Evolutionary conservation across 306 rosid genomes (phyloP).

Genomic region (Hippophae rhamnoides): DNA sequence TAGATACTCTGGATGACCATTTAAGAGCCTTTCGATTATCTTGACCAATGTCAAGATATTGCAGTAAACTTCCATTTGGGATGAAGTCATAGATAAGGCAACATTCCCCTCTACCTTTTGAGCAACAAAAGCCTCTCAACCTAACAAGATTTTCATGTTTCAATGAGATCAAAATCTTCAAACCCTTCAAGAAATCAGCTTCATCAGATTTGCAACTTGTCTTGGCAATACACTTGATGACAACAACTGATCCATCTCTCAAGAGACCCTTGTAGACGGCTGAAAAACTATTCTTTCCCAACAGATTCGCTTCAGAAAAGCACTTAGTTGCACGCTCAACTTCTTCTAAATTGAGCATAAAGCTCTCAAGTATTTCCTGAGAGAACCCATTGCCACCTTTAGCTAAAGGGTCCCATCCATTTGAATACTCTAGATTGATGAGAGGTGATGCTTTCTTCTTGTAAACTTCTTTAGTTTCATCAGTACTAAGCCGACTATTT

Average conservation of each 20-base stretch:
- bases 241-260: conserved; percentile 68
- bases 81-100: conserved; percentile 63
- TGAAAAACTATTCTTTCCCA: conserved; percentile 50
- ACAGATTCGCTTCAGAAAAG: conserved; percentile 44
- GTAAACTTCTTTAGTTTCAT: conserved; percentile 29
- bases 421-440: conserved; percentile 45
- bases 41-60: conserved; percentile 47
- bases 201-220: conserved; percentile 81
- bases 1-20: conserved; percentile 74
- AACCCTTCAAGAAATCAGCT: conserved; percentile 64
- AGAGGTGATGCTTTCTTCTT: conserved; percentile 34
- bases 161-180: conserved; percentile 56
- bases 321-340: conserved; percentile 44
- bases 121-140: conserved; percentile 87
- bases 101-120: conserved; percentile 71
- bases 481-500: conserved; percentile 30
- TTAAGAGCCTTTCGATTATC: conserved; percentile 38
- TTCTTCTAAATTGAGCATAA: conserved; percentile 41
- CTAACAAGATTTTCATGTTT: conserved; percentile 70
- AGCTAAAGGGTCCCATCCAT: conserved; percentile 48
- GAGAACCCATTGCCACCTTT: conserved; percentile 37
- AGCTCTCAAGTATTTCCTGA: conserved; percentile 40
- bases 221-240: conserved; percentile 59
- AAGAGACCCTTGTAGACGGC: conserved; percentile 50
- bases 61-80: conserved; percentile 49